These are phyloP conservation scores for Nakazawaea anatomiae DNA, from an alignment of 805 yeast species.

Conservation along the genomic window DNA sequence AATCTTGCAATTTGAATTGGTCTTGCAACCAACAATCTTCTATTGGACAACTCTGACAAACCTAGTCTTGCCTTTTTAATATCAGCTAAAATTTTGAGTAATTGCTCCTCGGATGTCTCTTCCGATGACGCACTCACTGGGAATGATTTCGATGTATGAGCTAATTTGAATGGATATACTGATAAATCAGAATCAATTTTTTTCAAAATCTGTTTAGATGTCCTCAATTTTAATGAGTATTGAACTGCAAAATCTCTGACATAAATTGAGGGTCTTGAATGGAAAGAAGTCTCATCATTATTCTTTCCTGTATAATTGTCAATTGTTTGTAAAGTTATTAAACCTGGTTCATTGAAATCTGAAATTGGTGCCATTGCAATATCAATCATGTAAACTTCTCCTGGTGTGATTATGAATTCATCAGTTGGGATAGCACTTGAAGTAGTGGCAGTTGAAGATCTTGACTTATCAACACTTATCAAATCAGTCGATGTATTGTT, in stretches of 20 bases:
- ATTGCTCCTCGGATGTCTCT: conserved; percentile 30
- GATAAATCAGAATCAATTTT: conserved; percentile 69
- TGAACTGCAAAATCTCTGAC: conserved; percentile 76
- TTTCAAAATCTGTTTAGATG: conserved; percentile 65
- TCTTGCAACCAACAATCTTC: conserved; percentile 68
- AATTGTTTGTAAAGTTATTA: conserved; percentile 60
- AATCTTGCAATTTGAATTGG: conserved; percentile 71
- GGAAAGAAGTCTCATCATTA: conserved; percentile 43
- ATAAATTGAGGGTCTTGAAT: conserved; percentile 64
- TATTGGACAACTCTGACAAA: conserved; percentile 70
- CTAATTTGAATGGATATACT: conserved; percentile 87
- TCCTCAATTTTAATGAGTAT: conserved; percentile 69
- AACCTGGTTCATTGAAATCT: conserved; percentile 51
- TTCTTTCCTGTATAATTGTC: conserved; percentile 62
- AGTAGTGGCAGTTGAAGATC: conserved; percentile 26
- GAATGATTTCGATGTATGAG: conserved; percentile 59
- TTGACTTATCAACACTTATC: conserved; percentile 31
- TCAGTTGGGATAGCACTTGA: conserved; percentile 68
- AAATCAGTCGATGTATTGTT: conserved; percentile 30
- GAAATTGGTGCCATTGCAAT: conserved; percentile 68
- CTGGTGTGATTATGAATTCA: conserved; percentile 66
- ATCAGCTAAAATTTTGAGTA: conserved; percentile 44
- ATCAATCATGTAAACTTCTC: conserved; percentile 85
- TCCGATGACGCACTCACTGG: conserved; percentile 41
- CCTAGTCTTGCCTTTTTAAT: conserved; percentile 66